These are phyloP conservation scores for Acrocalymma vagum DNA, from an alignment of 2,329 filamentous ascomycete species.

Conservation along the genomic window DNA sequence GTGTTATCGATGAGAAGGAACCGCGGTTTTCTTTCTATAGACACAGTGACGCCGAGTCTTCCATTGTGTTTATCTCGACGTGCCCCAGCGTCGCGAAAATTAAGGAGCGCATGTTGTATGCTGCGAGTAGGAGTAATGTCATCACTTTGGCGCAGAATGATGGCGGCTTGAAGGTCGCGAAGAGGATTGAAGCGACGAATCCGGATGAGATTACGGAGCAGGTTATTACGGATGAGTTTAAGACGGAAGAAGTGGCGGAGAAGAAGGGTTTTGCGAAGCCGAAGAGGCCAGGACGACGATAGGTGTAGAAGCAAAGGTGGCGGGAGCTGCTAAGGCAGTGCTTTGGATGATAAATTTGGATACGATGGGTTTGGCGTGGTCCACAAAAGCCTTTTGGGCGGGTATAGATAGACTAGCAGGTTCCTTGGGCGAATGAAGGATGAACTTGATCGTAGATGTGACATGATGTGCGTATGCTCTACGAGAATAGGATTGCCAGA, in stretches of 20 bases:
- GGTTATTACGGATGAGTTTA: constrained; percentile 71
- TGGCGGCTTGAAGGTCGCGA: constrained; percentile 71
- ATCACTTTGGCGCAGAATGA: constrained; percentile 71
- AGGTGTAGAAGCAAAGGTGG: too few relatives aligned
- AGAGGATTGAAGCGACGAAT: constrained; percentile 72
- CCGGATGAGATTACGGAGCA: constrained; percentile 76
- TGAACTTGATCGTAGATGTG: too few relatives aligned
- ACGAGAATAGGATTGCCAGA: too few relatives aligned
- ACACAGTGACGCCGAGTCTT: constrained; percentile 65
- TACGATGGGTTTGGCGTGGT: too few relatives aligned
- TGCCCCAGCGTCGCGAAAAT: constrained; percentile 77
- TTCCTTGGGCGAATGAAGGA: too few relatives aligned
- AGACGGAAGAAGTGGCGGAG: constrained; percentile 72
- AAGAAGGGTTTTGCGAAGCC: constrained; percentile 78
- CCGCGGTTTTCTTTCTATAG: constrained; percentile 83
- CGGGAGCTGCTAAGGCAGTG: too few relatives aligned
- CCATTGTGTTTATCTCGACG: constrained; percentile 82
- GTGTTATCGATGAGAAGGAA: constrained; percentile 70
- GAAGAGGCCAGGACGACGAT: constrained; percentile 76
- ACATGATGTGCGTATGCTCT: too few relatives aligned
- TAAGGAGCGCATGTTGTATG: constrained; percentile 87
- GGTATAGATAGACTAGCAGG: too few relatives aligned
- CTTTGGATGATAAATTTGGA: too few relatives aligned
- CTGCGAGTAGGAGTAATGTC: constrained; percentile 67
- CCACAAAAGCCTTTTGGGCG: too few relatives aligned